These are phyloP conservation scores for Saprolegnia parasitica DNA, from an alignment of 352 stramenopile genomes.

Conservation along the genomic window DNA sequence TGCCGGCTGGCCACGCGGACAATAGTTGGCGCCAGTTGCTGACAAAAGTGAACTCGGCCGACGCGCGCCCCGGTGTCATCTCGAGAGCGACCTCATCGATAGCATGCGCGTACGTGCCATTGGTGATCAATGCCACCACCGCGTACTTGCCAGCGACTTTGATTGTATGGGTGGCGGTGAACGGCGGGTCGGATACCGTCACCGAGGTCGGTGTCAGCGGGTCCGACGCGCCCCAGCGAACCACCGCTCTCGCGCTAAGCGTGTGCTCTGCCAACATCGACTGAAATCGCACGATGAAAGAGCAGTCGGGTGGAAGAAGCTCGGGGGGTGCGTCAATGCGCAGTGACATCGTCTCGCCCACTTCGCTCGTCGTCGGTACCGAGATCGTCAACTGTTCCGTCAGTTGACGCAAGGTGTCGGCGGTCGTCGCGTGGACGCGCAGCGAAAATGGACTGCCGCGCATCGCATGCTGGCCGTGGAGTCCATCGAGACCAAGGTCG, in stretches of 20 bases:
- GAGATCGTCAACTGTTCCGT: not conserved
- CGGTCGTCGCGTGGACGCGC: not conserved
- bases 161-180: not conserved
- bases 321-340: not conserved
- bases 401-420: not conserved
- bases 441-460: slow-evolving; percentile 1
- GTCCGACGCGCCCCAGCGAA: not conserved
- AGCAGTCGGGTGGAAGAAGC: not conserved
- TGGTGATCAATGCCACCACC: not conserved
- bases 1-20: too few species aligned
- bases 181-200: not conserved
- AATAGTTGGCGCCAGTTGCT: not conserved
- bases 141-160: not conserved
- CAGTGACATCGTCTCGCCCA: not conserved
- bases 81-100: not conserved
- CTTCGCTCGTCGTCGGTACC: not conserved
- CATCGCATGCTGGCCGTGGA: not conserved
- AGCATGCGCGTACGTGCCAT: not conserved
- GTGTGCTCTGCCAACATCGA: not conserved
- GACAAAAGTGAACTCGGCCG: slow-evolving; percentile 7
- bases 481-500: slow-evolving; percentile 5
- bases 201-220: not conserved
- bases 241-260: slow-evolving; percentile 1
- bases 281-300: not conserved
- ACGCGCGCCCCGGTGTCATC: not conserved